phyloP scores from a whole-genome alignment of 352 stramenopile species.

The Pythium phragmiticola region DNA sequence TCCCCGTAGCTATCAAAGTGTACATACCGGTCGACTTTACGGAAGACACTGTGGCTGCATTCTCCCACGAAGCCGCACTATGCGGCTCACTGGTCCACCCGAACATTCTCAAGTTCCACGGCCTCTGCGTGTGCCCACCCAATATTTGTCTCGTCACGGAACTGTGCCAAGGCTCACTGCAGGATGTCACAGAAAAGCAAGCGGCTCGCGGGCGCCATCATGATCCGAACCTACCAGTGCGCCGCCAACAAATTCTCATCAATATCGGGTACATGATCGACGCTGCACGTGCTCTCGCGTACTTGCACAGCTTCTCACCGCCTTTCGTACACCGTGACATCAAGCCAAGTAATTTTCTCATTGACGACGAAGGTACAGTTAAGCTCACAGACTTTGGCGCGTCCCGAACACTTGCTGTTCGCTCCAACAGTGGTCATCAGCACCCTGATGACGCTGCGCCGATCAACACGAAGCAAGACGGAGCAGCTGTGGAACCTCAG shows the following conservation, averaged over 20 bases:
- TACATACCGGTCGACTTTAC: conserved; percentile 46
- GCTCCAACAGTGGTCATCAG: background rate
- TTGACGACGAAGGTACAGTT: conserved; percentile 32
- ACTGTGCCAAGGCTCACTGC: conserved; percentile 43
- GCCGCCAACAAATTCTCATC: conserved; percentile 32
- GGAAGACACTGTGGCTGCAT: conserved; percentile 36
- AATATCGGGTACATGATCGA: conserved; percentile 47
- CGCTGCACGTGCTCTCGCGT: conserved; percentile 39
- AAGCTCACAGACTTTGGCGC: conserved; percentile 71
- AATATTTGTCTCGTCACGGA: conserved; percentile 52
- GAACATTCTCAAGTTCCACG: conserved; percentile 50
- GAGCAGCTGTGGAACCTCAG: background rate
- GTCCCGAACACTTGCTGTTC: conserved; percentile 23
- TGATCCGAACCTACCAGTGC: background rate
- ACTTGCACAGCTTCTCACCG: conserved; percentile 54
- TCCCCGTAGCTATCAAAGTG: conserved; percentile 50
- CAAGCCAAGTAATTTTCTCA: conserved; percentile 66
- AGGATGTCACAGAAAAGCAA: conserved; percentile 19
- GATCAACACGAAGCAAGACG: background rate
- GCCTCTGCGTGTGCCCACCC: conserved; percentile 53
- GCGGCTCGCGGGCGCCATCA: background rate
- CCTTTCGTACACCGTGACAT: conserved; percentile 52
- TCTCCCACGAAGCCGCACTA: conserved; percentile 48
- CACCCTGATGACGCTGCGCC: too few relatives aligned
- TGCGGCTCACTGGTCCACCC: conserved; percentile 38